A percentile compares a stretch with the other conserved stretches of the same genome.
These are phyloP conservation scores for Pyrenophora tritici-repentis DNA, from an alignment of 2,329 filamentous ascomycete species.

Conservation along the genomic window DNA sequence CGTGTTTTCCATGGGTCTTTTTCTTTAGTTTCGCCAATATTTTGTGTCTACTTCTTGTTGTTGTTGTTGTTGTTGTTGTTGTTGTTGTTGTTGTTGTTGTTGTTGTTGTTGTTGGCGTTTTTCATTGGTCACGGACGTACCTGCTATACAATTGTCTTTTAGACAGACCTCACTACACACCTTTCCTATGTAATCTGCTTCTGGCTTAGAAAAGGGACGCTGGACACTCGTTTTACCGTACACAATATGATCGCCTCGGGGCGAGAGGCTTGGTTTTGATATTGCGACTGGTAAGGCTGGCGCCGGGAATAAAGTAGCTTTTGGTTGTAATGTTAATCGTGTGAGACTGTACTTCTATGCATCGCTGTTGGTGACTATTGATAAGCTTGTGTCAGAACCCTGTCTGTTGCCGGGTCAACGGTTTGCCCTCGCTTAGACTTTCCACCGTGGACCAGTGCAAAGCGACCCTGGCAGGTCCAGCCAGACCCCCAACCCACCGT, in stretches of 20 bases:
- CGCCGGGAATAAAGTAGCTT: conserved; percentile 1
- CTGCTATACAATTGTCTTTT: conserved; percentile 17
- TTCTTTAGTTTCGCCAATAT: conserved; percentile 15
- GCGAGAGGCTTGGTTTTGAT: conserved; percentile 5
- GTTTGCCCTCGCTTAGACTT: conserved; percentile 11
- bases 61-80: conserved; percentile 4
- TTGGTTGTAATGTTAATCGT: conserved; percentile 16
- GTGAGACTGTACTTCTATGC: not conserved
- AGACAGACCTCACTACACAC: conserved; percentile 9
- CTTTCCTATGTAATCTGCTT: conserved; percentile 9
- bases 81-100: conserved; percentile 2
- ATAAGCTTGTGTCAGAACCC: not conserved
- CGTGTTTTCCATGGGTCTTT: conserved; percentile 10
- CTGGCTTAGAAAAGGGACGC: conserved; percentile 1
- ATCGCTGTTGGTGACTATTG: too few relatives aligned
- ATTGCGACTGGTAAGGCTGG: conserved; percentile 2
- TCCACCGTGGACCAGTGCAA: conserved; percentile 9
- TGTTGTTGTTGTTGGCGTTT: conserved; percentile 6
- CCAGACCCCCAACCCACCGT: conserved; percentile 5
- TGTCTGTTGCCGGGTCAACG: conserved; percentile 5
- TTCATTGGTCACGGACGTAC: conserved; percentile 10
- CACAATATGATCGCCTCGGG: conserved; percentile 7
- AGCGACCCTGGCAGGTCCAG: conserved; percentile 1
- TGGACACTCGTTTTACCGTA: conserved; percentile 6
- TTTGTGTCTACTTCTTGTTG: conserved; percentile 9